Evolutionary conservation across 129 eudicot species (phyloP).

Genomic region (Mikania micrantha): DNA sequence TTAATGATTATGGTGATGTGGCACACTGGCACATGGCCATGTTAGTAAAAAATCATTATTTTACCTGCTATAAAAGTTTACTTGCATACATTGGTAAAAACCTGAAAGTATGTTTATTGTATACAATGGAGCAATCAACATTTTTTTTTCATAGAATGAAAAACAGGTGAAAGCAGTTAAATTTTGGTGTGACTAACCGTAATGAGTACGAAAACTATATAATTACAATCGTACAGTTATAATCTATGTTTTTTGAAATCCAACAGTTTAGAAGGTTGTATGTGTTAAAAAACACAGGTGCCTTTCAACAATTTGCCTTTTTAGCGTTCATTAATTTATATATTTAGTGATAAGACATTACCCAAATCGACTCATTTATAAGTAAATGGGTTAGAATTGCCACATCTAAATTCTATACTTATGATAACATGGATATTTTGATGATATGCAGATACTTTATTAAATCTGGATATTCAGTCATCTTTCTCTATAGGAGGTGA

Average conservation of each 20-base stretch:
- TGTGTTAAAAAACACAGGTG: not conserved
- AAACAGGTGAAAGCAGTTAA: too few relatives aligned
- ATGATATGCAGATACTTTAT: constrained; percentile 64
- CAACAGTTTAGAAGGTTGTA: not conserved
- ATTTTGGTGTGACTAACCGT: too few relatives aligned
- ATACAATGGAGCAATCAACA: too few relatives aligned
- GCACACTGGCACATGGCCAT: too few relatives aligned
- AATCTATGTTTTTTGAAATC: not conserved
- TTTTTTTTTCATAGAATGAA: too few relatives aligned
- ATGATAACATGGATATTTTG: constrained; percentile 4
- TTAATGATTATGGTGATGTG: too few relatives aligned
- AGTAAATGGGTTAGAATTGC: not conserved
- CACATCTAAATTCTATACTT: not conserved
- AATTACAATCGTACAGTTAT: not conserved
- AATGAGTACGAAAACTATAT: not conserved
- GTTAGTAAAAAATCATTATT: too few relatives aligned
- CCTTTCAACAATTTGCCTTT: not conserved
- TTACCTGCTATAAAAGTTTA: too few relatives aligned
- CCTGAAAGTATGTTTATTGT: too few relatives aligned
- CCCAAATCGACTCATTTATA: not conserved
- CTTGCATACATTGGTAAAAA: too few relatives aligned
- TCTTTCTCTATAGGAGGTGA: constrained; percentile 80
- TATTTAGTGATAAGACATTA: not conserved
- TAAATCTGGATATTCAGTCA: constrained; percentile 81
- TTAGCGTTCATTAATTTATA: not conserved